Conservation (phyloP, 192 early-diverging fungal species). For the Coemansia sp. region DNA sequence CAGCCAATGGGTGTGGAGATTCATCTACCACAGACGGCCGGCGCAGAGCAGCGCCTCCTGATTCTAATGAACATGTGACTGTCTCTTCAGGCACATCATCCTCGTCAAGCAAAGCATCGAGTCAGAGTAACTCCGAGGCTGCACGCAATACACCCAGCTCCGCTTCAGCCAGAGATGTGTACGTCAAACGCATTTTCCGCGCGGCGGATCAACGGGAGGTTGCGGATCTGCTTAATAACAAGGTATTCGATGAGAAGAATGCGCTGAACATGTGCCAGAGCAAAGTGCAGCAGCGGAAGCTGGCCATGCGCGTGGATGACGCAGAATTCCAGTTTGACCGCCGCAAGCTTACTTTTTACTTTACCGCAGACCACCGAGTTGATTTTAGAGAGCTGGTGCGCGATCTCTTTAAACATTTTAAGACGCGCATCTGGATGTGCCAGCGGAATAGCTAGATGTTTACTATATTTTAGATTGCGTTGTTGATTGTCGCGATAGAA, state of each 20-base stretch:
- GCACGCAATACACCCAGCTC: neutral
- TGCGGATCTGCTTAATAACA: constrained; percentile 67
- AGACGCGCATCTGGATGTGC: constrained; percentile 97
- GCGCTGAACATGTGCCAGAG: constrained; percentile 83
- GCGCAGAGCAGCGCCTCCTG: constrained; percentile 14
- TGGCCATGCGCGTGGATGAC: constrained; percentile 95
- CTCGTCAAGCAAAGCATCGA: neutral
- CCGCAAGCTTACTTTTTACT: constrained; percentile 96
- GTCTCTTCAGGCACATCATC: neutral
- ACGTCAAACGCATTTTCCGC: constrained; percentile 89
- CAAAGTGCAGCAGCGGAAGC: constrained; percentile 85
- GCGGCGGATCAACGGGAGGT: constrained; percentile 79
- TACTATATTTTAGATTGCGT: neutral
- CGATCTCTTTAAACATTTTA: constrained; percentile 95
- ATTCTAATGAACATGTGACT: neutral
- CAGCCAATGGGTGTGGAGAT: constrained; percentile 5
- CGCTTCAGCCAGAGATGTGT: constrained; percentile 65
- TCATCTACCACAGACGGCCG: constrained; percentile 8
- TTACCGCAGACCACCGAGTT: constrained; percentile 88
- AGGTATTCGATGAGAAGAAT: constrained; percentile 88
- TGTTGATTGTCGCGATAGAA: neutral
- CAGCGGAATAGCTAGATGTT: constrained; percentile 27
- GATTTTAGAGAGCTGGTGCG: constrained; percentile 96
- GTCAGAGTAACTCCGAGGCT: neutral
- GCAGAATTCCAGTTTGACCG: constrained; percentile 99